These are phyloP conservation scores for Odontarrhena argentea DNA, from an alignment of 345 rosid species.

Conservation along the genomic window DNA sequence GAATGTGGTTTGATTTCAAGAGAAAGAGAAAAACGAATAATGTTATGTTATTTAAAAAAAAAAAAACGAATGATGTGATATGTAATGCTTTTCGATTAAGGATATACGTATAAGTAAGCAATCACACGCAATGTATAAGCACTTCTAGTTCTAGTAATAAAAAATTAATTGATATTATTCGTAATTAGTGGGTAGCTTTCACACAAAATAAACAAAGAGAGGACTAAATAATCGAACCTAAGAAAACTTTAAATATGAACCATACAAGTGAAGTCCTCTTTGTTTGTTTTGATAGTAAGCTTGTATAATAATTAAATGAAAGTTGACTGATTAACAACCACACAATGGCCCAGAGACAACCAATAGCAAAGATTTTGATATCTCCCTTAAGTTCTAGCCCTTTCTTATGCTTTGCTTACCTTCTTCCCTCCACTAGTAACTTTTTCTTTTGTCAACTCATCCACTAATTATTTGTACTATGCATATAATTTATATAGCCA, in stretches of 20 bases:
- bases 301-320: slow-evolving; percentile 26
- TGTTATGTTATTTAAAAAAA: slow-evolving; percentile 3
- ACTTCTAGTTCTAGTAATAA: not conserved
- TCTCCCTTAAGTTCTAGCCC: slow-evolving; percentile 26
- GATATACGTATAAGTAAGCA: not conserved
- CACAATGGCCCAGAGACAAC: slow-evolving; percentile 48
- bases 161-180: slow-evolving; percentile 6
- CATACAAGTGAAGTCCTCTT: slow-evolving; percentile 46
- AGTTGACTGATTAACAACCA: slow-evolving; percentile 42
- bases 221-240: slow-evolving; percentile 6
- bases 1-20: no score
- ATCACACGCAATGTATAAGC: slow-evolving; percentile 35
- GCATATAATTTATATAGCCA: no score
- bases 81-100: not conserved
- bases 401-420: slow-evolving; percentile 22
- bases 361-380: slow-evolving; percentile 30
- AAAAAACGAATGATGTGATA: not conserved
- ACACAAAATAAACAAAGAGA: slow-evolving; percentile 14
- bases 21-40: not conserved
- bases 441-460: not conserved
- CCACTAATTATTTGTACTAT: slow-evolving; percentile 5
- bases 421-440: slow-evolving; percentile 1
- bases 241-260: slow-evolving; percentile 55
- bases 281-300: slow-evolving; percentile 40
- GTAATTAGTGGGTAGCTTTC: slow-evolving; percentile 29